These are phyloP conservation scores for Saccharomycopsis babjevae DNA, from an alignment of 805 yeast genomes.

Conservation along the genomic window DNA sequence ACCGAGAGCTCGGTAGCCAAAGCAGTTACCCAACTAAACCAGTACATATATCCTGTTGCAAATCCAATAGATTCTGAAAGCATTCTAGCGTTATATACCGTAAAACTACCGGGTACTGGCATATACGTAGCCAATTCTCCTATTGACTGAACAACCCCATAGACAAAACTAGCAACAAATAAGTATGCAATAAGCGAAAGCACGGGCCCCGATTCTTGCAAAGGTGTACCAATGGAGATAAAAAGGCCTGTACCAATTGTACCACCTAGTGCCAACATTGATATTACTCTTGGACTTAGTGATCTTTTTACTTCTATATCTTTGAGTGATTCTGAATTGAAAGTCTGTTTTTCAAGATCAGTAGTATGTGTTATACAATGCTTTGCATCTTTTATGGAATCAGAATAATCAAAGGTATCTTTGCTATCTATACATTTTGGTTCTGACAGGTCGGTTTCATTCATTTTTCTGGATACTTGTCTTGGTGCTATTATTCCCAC, in stretches of 20 bases:
- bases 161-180: constrained; percentile 53
- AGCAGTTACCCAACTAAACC: constrained; percentile 67
- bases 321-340: constrained; percentile 2
- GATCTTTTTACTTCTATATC: constrained; percentile 36
- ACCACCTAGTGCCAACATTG: constrained; percentile 68
- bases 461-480: background rate
- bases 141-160: constrained; percentile 50
- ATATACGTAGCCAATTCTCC: constrained; percentile 72
- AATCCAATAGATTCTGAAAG: constrained; percentile 57
- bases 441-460: background rate
- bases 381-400: background rate
- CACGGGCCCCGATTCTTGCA: constrained; percentile 54
- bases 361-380: background rate
- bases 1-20: constrained; percentile 52
- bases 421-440: background rate
- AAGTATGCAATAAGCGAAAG: constrained; percentile 49
- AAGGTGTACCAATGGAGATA: constrained; percentile 49
- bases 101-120: constrained; percentile 53
- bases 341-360: background rate
- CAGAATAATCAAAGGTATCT: background rate
- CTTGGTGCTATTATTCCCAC: no score
- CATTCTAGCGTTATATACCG: constrained; percentile 54
- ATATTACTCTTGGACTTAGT: constrained; percentile 52
- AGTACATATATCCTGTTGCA: constrained; percentile 59
- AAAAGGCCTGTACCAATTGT: constrained; percentile 66